A percentile compares a stretch with the other conserved stretches of the same genome.
phyloP scores from a whole-genome alignment of 305 asterid species.

The Rubia balearica region DNA sequence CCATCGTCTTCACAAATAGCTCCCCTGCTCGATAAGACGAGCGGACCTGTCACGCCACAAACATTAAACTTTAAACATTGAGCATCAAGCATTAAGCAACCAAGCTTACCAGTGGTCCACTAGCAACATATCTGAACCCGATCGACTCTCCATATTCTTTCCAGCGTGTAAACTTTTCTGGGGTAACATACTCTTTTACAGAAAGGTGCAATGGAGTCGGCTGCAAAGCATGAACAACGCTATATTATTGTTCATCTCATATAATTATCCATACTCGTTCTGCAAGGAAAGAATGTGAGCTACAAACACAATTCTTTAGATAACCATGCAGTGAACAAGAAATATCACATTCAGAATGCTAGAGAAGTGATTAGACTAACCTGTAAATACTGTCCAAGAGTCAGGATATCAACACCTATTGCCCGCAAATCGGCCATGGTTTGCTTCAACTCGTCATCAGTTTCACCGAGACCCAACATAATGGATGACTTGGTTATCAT shows the following conservation, averaged over 20 bases:
- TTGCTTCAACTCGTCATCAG: conserved; percentile 83
- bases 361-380: conserved; percentile 24
- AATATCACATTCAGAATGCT: neutral
- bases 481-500: conserved; percentile 91
- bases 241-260: conserved; percentile 2
- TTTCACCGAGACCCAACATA: conserved; percentile 98
- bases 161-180: conserved; percentile 88
- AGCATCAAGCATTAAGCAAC: neutral
- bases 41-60: conserved; percentile 56
- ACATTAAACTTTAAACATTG: neutral
- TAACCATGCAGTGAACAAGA: neutral
- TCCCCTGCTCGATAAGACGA: conserved; percentile 98
- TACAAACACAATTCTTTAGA: neutral
- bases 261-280: neutral
- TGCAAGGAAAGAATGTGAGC: neutral
- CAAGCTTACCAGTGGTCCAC: conserved; percentile 85
- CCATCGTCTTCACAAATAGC: conserved; percentile 83
- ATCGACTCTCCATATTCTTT: conserved; percentile 89
- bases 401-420: conserved; percentile 85
- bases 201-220: conserved; percentile 97
- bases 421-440: conserved; percentile 88
- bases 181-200: conserved; percentile 81
- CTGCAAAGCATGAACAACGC: conserved; percentile 38
- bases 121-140: conserved; percentile 94
- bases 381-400: conserved; percentile 93